Conservation (phyloP, 1,139 yeast genomes). For the Taiozyma onychis region DNA sequence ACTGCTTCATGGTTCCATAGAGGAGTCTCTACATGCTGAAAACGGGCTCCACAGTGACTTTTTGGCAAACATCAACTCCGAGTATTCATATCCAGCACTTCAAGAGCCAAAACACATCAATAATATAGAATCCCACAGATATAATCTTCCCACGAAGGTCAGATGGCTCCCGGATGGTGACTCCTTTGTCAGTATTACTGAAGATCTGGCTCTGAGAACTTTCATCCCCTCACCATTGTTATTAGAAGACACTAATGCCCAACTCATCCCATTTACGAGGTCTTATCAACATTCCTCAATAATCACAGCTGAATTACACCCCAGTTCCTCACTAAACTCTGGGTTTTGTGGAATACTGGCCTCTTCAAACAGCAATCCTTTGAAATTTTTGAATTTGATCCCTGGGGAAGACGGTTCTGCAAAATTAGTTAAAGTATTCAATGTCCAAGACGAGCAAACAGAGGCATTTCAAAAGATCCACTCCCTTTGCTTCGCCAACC, state of each 20-base stretch:
- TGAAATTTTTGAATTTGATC: slow-evolving; percentile 23
- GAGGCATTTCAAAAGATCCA: slow-evolving; percentile 22
- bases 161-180: slow-evolving; percentile 29
- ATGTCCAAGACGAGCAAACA: slow-evolving; percentile 16
- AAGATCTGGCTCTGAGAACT: slow-evolving; percentile 25
- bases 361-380: slow-evolving; percentile 24
- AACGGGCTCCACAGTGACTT: background rate
- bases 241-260: slow-evolving; percentile 9
- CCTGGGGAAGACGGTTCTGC: slow-evolving; percentile 16
- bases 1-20: slow-evolving; percentile 3
- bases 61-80: background rate
- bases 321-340: slow-evolving; percentile 20
- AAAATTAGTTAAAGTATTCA: slow-evolving; percentile 8
- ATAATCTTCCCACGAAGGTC: slow-evolving; percentile 3
- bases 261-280: slow-evolving; percentile 22
- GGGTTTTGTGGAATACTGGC: slow-evolving; percentile 20
- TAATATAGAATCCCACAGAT: background rate
- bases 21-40: slow-evolving; percentile 2
- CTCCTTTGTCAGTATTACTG: slow-evolving; percentile 24
- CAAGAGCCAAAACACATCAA: slow-evolving; percentile 5
- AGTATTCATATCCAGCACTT: slow-evolving; percentile 17
- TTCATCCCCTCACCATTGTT: slow-evolving; percentile 27
- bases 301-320: slow-evolving; percentile 21
- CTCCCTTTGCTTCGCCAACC: slow-evolving; percentile 14
- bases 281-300: slow-evolving; percentile 19